A percentile compares a stretch with the other conserved stretches of the same genome.
These are phyloP conservation scores for Mycosphaerella sp. DNA, from an alignment of 2,329 filamentous ascomycete species.

Conservation along the genomic window DNA sequence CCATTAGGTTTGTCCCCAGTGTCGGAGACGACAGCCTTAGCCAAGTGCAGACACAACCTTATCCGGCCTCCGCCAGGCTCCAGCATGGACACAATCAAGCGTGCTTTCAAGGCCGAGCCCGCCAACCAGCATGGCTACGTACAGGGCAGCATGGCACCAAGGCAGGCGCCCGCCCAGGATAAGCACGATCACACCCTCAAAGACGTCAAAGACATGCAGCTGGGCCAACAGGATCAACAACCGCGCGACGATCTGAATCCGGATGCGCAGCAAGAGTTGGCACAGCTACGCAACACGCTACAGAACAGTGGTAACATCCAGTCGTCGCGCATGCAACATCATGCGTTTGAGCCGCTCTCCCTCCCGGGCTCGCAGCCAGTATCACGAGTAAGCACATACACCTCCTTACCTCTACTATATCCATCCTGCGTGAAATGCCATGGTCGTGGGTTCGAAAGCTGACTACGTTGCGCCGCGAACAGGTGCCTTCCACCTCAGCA, in stretches of 20 bases:
- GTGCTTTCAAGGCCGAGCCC: slow-evolving; percentile 15
- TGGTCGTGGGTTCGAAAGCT: slow-evolving; percentile 20
- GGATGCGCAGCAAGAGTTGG: slow-evolving; percentile 48
- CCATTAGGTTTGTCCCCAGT: background rate
- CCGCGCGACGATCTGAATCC: slow-evolving; percentile 29
- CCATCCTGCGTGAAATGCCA: slow-evolving; percentile 4
- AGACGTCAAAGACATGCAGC: slow-evolving; percentile 8
- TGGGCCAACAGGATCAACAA: background rate
- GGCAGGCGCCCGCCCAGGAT: slow-evolving; percentile 6
- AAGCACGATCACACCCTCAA: slow-evolving; percentile 2
- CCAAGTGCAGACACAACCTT: slow-evolving; percentile 6
- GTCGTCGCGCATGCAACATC: slow-evolving; percentile 75
- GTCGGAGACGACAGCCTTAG: background rate
- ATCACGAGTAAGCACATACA: slow-evolving; percentile 62
- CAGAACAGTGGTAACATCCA: slow-evolving; percentile 63
- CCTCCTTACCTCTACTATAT: background rate
- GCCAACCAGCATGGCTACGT: slow-evolving; percentile 7
- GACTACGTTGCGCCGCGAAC: slow-evolving; percentile 18
- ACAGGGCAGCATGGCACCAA: slow-evolving; percentile 8
- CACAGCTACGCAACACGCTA: slow-evolving; percentile 63
- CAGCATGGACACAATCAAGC: slow-evolving; percentile 17
- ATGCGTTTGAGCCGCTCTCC: slow-evolving; percentile 84
- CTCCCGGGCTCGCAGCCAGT: slow-evolving; percentile 78
- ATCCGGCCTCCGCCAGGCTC: background rate
- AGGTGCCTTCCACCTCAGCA: slow-evolving; percentile 45